These are phyloP conservation scores for Daedaleopsis nitida DNA, from an alignment of 768 basidiomycete species.

Conservation along the genomic window DNA sequence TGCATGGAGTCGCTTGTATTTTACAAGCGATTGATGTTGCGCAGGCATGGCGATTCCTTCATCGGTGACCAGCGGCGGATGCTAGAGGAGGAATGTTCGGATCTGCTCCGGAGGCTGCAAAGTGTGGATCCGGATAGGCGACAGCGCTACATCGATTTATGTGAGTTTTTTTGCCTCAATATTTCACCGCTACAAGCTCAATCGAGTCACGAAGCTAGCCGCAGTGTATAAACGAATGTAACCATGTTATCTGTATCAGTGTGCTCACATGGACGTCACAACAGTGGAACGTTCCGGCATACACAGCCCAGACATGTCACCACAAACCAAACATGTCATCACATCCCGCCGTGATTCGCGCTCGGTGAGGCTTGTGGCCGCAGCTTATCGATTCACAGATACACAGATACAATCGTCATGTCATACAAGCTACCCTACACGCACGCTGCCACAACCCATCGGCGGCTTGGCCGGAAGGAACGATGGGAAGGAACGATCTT, in stretches of 20 bases:
- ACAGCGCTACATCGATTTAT: conserved; percentile 68
- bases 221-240: neutral
- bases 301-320: neutral
- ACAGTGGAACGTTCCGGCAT: neutral
- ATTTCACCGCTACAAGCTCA: neutral
- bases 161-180: conserved; percentile 37
- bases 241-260: neutral
- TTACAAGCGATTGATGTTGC: conserved; percentile 74
- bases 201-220: neutral
- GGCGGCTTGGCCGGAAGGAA: neutral
- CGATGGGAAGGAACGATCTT: neutral
- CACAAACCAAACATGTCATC: neutral
- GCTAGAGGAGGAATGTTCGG: conserved; percentile 46
- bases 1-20: conserved; percentile 91
- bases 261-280: neutral
- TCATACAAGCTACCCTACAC: conserved; percentile 6
- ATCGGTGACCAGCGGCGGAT: conserved; percentile 31
- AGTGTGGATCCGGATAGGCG: conserved; percentile 66
- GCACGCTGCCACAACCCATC: neutral
- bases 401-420: neutral
- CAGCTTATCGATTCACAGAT: neutral
- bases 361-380: neutral
- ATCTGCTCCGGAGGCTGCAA: conserved; percentile 57
- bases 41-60: conserved; percentile 40
- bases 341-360: neutral